Evolutionary conservation across 441 rosid species (phyloP).

Genomic region (Pelargonium myrrhifolium): DNA sequence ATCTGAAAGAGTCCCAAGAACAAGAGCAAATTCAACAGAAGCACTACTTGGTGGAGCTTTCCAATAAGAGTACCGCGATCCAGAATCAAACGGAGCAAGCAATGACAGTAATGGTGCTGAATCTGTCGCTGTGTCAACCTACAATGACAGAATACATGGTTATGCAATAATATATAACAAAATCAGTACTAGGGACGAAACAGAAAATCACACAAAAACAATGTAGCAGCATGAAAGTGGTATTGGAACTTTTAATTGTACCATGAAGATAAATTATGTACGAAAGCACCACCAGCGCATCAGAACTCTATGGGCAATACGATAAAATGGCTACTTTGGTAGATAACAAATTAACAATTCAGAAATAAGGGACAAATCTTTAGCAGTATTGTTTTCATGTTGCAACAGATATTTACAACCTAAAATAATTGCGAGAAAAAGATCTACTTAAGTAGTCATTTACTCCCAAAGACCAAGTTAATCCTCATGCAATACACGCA

Average conservation of each 20-base stretch:
- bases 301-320: too few species aligned
- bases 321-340: neutral
- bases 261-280: too few species aligned
- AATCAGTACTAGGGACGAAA: neutral
- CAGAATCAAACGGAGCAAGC: conserved; percentile 60
- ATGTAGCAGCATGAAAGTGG: neutral
- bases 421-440: neutral
- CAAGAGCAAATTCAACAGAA: conserved; percentile 60
- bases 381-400: neutral
- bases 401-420: neutral
- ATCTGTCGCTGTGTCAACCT: conserved; percentile 81
- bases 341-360: neutral
- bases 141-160: conserved; percentile 16
- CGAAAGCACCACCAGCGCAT: too few species aligned
- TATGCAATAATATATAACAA: conserved; percentile 12
- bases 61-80: conserved; percentile 62
- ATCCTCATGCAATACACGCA: neutral
- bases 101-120: conserved; percentile 78
- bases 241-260: neutral
- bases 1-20: conserved; percentile 68
- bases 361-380: neutral
- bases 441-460: neutral
- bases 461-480: neutral
- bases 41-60: conserved; percentile 67
- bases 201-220: neutral